Evolutionary conservation across 2,329 filamentous ascomycete species (phyloP).

Genomic region (Pseudogymnoascus sp.): DNA sequence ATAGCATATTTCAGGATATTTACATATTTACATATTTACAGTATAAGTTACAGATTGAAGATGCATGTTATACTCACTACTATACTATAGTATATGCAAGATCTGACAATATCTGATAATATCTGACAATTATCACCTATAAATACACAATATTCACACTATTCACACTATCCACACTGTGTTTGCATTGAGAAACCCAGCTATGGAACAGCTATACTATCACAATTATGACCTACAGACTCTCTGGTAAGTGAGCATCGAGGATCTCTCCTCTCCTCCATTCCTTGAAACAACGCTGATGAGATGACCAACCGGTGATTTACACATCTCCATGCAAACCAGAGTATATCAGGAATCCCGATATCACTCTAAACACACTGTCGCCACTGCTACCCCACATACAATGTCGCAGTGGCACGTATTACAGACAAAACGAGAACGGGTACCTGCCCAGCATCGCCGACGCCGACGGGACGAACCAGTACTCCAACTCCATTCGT

Average conservation of each 20-base stretch:
- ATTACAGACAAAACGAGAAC: not conserved
- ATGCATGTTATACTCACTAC: not conserved
- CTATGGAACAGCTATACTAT: not conserved
- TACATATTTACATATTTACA: too few relatives aligned
- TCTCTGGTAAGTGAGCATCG: not conserved
- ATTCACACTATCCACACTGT: too few relatives aligned
- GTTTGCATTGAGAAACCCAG: not conserved
- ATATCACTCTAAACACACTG: not conserved
- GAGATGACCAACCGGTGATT: not conserved
- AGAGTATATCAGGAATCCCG: not conserved
- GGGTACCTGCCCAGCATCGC: not conserved
- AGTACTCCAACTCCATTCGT: not conserved
- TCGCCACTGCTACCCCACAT: not conserved
- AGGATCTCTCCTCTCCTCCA: not conserved
- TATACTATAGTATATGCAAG: not conserved
- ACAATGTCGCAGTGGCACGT: not conserved
- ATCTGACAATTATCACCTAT: not conserved
- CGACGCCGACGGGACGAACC: not conserved
- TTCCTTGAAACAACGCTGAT: not conserved
- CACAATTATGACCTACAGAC: not conserved
- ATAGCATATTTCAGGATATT: too few relatives aligned
- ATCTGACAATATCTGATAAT: not conserved
- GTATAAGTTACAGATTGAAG: too few relatives aligned
- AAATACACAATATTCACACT: not conserved
- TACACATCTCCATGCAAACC: not conserved